Evolutionary conservation across 1,284 basidiomycete genomes (phyloP).

Genomic region (Cryptococcus sp.): DNA sequence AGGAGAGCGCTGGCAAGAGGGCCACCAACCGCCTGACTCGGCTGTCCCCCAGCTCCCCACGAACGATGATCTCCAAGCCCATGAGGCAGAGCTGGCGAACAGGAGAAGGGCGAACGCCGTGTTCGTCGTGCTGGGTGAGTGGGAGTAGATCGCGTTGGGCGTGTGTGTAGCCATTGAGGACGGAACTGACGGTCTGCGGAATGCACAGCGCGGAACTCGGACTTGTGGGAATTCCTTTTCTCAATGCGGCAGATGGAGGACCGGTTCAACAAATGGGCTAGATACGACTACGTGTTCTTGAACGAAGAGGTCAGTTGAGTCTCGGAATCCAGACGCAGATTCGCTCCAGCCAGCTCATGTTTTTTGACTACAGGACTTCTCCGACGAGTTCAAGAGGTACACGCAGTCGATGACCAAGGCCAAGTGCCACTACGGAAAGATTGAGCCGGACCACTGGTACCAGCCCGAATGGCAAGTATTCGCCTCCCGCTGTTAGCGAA

Average conservation of each 20-base stretch:
- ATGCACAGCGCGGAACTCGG: conserved; percentile 65
- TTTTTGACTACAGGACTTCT: conserved; percentile 53
- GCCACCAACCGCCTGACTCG: conserved; percentile 13
- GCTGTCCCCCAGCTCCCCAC: conserved; percentile 28
- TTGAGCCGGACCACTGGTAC: conserved; percentile 75
- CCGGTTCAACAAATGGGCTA: conserved; percentile 71
- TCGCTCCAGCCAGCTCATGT: neutral
- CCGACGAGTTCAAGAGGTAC: conserved; percentile 70
- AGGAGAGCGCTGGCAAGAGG: conserved; percentile 8
- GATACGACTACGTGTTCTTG: conserved; percentile 81
- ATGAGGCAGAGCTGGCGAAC: conserved; percentile 24
- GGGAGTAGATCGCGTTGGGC: conserved; percentile 4
- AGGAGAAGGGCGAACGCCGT: conserved; percentile 71
- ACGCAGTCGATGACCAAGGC: conserved; percentile 64
- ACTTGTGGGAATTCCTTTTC: conserved; percentile 65
- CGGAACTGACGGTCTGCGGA: neutral
- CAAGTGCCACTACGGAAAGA: conserved; percentile 73
- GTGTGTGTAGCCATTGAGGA: neutral
- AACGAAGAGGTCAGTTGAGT: conserved; percentile 60
- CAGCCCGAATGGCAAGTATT: conserved; percentile 64
- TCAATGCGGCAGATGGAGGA: conserved; percentile 52
- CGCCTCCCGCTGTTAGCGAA: neutral
- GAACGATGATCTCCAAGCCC: conserved; percentile 27
- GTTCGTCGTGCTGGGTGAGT: conserved; percentile 66
- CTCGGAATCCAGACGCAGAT: neutral